phyloP scores from a whole-genome alignment of 2,329 filamentous ascomycete species.

The Paecilomyces variotii region DNA sequence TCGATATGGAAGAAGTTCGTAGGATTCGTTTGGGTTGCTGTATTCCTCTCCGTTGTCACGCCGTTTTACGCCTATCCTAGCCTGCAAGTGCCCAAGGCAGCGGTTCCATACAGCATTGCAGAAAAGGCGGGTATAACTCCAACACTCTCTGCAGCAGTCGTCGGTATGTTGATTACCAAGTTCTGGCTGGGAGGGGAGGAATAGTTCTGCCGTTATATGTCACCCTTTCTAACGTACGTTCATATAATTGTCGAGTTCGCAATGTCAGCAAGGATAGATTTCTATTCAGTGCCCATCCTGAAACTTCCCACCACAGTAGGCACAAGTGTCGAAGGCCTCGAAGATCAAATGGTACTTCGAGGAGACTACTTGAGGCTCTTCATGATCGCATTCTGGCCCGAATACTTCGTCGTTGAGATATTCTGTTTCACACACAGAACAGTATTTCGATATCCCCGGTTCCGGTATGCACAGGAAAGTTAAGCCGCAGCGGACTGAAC shows the following conservation, averaged over 20 bases:
- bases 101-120: not conserved
- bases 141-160: not conserved
- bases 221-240: not conserved
- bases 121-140: not conserved
- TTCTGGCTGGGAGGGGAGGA: not conserved
- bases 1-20: not conserved
- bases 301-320: slow-evolving; percentile 30
- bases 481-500: slow-evolving; percentile 44
- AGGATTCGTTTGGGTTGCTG: not conserved
- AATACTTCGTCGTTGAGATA: slow-evolving; percentile 40
- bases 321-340: slow-evolving; percentile 27
- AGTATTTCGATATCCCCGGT: slow-evolving; percentile 46
- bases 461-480: slow-evolving; percentile 50
- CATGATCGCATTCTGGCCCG: slow-evolving; percentile 3
- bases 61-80: not conserved
- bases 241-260: not conserved
- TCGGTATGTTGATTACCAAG: not conserved
- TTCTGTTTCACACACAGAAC: slow-evolving; percentile 44
- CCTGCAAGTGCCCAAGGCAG: not conserved
- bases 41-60: not conserved
- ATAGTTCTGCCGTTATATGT: not conserved
- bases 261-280: not conserved
- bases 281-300: slow-evolving; percentile 4
- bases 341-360: slow-evolving; percentile 16
- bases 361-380: not conserved